Base-by-base conservation (phyloP, 164 flowering plant genomes). In the Nymphaea thermarum region DNA sequence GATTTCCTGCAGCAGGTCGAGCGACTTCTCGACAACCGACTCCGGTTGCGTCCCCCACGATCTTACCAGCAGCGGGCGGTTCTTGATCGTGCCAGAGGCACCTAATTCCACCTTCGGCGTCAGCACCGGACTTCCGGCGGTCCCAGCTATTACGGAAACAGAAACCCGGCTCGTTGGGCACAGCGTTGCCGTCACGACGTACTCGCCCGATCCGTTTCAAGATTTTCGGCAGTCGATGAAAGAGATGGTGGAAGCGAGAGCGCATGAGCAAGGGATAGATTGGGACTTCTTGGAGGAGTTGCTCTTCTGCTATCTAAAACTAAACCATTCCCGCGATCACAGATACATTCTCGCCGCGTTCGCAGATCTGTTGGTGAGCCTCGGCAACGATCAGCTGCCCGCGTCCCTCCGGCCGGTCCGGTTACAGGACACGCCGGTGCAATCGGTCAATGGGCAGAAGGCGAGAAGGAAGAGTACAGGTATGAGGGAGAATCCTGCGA, bases 271-370 rank as follows among this genome's bases (percentile, higher is more conserved):
- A 43, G 45, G 66, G 25, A 75, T 85, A 25, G 92, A 93, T 69
- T 89, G 97, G 94, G 90, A 85, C 41, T 90, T 81, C 80, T 76
- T 90, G 94, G 93, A 90, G 71, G 94, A 87, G 74, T 78, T 93
- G 3, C 71, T 93, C 70, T 80, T 90, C 67, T 84, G 88, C 68
- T 93, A 79, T 77, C 70, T 93, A 70, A 80, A 79, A 44, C 64
- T 91, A 76, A 93, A 93, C 65, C 88, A 89, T 68, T 81, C 84
- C 80, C 82, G 77, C 57, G 80, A 87, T 1, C 67, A 85, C 69
- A 83, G 71, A 79, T 84, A 75, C 73, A 85, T 93, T 15, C 68
- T 93, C 1, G 74, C 84, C 5, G 96, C 98, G 4, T 93, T 89
- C 44, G 84, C 79, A 2, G 96, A 93, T 57, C 42, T 87, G 15